A percentile compares a stretch with the other conserved stretches of the same genome.
phyloP scores from a whole-genome alignment of 257 asterid species.

The Asclepias syriaca region DNA sequence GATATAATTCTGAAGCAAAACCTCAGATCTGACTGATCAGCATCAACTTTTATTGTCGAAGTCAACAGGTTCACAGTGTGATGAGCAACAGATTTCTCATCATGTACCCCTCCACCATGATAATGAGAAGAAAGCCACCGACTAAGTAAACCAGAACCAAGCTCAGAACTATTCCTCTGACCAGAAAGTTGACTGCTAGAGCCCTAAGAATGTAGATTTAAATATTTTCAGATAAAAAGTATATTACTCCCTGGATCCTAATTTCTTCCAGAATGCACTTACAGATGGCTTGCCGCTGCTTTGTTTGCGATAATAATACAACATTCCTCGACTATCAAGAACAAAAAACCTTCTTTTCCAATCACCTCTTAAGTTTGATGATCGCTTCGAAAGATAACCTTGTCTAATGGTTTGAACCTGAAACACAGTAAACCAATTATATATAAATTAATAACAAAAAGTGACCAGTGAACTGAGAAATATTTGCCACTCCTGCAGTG shows the following conservation, averaged over 20 bases:
- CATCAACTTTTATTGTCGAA: constrained; percentile 95
- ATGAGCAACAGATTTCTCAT: constrained; percentile 98
- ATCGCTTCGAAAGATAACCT: constrained; percentile 96
- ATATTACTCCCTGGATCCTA: neutral
- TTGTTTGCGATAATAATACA: constrained; percentile 96
- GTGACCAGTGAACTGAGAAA: constrained; percentile 10
- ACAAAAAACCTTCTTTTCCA: constrained; percentile 99
- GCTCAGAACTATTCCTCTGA: constrained; percentile 95
- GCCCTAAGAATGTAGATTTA: constrained; percentile 44
- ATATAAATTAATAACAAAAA: neutral
- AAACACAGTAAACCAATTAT: constrained; percentile 11
- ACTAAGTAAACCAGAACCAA: constrained; percentile 94
- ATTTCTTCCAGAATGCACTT: constrained; percentile 35
- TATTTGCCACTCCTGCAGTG: constrained; percentile 12
- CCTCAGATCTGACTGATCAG: constrained; percentile 97
- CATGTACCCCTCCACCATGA: constrained; percentile 98
- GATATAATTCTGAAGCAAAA: constrained; percentile 98
- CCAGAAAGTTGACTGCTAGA: constrained; percentile 76
- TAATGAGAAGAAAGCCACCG: constrained; percentile 98
- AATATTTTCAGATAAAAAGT: constrained; percentile 3
- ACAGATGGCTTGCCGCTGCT: constrained; percentile 97
- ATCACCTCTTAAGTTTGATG: constrained; percentile 94
- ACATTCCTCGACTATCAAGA: constrained; percentile 99
- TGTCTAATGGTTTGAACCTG: constrained; percentile 99
- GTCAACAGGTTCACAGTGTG: constrained; percentile 96